A percentile compares a stretch with the other conserved stretches of the same genome.
phyloP scores from a whole-genome alignment of 805 yeast genomes.

The Dipodascopsis uninucleata region DNA sequence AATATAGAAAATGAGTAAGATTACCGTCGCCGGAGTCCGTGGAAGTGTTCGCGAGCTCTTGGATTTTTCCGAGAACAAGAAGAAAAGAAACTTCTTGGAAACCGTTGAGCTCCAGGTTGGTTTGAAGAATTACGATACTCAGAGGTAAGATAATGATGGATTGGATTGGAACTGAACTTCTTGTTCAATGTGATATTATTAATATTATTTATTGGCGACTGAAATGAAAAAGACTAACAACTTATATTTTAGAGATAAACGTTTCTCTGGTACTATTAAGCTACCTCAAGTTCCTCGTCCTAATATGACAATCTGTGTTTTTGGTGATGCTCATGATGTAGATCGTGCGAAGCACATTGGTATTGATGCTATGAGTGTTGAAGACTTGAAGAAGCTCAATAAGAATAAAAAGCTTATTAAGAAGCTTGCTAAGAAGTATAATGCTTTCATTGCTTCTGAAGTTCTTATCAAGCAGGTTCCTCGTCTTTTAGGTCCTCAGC shows the following conservation, averaged over 20 bases:
- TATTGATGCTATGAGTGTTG: conserved; percentile 99
- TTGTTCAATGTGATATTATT: too few relatives aligned
- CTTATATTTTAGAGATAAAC: conserved; percentile 73
- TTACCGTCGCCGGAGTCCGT: conserved; percentile 90
- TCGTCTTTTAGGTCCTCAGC: conserved; percentile 99
- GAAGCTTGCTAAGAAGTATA: conserved; percentile 99
- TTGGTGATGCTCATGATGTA: conserved; percentile 99
- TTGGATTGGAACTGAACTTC: too few relatives aligned
- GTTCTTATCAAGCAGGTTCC: conserved; percentile 99
- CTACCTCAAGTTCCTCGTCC: conserved; percentile 99
- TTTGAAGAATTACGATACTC: conserved; percentile 99
- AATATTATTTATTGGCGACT: too few relatives aligned
- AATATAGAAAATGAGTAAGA: conserved; percentile 46
- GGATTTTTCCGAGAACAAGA: conserved; percentile 76
- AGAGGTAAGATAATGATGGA: conserved; percentile 48
- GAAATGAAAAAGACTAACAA: too few relatives aligned
- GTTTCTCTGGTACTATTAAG: conserved; percentile 99
- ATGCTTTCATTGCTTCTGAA: conserved; percentile 99
- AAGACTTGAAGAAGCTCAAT: conserved; percentile 99
- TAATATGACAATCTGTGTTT: conserved; percentile 99
- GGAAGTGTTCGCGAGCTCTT: conserved; percentile 91
- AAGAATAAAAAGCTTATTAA: conserved; percentile 99
- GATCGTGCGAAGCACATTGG: conserved; percentile 99
- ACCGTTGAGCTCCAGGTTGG: conserved; percentile 99
- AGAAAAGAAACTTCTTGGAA: conserved; percentile 99